Evolutionary conservation across 2,329 filamentous ascomycete genomes (phyloP).

Genomic region (Cordyceps cicadae): DNA sequence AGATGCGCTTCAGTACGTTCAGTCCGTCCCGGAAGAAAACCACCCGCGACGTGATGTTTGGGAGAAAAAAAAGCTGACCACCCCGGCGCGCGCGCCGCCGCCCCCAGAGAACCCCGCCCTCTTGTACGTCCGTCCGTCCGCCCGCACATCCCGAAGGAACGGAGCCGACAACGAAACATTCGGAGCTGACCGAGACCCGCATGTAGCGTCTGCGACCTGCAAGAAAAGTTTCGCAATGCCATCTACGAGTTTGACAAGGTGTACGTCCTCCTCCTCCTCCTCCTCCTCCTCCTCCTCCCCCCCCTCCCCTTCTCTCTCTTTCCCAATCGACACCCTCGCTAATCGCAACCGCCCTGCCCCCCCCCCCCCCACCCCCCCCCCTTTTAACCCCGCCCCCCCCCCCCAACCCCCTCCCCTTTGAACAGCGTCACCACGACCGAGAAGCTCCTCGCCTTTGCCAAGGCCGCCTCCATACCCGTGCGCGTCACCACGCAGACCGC

Average conservation of each 20-base stretch:
- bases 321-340: too few species aligned
- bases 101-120: constrained; percentile 39
- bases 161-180: background rate
- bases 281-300: background rate
- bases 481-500: constrained; percentile 81
- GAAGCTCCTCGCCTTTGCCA: constrained; percentile 59
- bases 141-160: background rate
- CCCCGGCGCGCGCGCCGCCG: too few species aligned
- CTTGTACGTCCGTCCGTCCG: constrained; percentile 32
- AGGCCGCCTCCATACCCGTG: constrained; percentile 65
- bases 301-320: background rate
- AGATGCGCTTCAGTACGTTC: constrained; percentile 29
- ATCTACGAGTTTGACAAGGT: constrained; percentile 83
- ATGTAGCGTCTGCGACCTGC: constrained; percentile 79
- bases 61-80: background rate
- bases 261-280: constrained; percentile 32
- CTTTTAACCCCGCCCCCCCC: background rate
- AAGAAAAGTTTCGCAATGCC: constrained; percentile 80
- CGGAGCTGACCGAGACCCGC: background rate
- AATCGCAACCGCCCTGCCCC: background rate
- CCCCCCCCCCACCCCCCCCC: too few species aligned
- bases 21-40: too few species aligned
- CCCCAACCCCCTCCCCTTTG: too few species aligned
- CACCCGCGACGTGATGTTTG: too few species aligned
- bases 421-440: constrained; percentile 54